These are phyloP conservation scores for Lenwebbia sp. DNA, from an alignment of 345 rosid genomes.

Conservation along the genomic window DNA sequence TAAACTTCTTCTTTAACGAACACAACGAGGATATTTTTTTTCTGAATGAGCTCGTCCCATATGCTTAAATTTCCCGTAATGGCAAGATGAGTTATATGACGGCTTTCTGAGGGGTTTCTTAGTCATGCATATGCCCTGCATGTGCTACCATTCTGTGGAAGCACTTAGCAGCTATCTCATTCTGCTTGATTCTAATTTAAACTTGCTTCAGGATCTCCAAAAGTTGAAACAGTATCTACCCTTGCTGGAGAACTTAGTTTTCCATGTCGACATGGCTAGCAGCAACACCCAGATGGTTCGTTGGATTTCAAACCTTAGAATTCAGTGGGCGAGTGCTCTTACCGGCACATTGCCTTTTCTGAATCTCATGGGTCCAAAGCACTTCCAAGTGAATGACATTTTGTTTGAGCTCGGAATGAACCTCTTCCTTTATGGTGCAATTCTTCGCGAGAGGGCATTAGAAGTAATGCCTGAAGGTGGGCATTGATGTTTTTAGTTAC, in stretches of 20 bases:
- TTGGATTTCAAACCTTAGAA: slow-evolving; percentile 42
- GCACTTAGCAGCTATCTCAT: neutral
- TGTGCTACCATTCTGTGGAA: neutral
- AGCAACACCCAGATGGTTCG: slow-evolving; percentile 14
- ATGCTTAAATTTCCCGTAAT: neutral
- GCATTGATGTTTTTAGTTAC: neutral
- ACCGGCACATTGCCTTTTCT: slow-evolving; percentile 31
- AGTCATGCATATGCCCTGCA: neutral
- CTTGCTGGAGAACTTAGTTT: slow-evolving; percentile 47
- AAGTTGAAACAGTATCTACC: slow-evolving; percentile 61
- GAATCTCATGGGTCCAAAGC: slow-evolving; percentile 44
- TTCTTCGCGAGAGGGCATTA: slow-evolving; percentile 59
- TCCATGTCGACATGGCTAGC: slow-evolving; percentile 25
- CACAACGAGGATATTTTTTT: neutral
- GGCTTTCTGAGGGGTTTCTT: neutral
- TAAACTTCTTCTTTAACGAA: neutral
- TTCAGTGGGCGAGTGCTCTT: slow-evolving; percentile 64
- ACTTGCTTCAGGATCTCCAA: slow-evolving; percentile 43
- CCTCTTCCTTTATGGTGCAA: slow-evolving; percentile 43
- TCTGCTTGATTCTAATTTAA: neutral
- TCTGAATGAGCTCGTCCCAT: neutral
- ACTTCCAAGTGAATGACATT: slow-evolving; percentile 44
- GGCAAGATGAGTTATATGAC: neutral
- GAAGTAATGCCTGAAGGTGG: slow-evolving; percentile 49
- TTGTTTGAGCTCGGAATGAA: slow-evolving; percentile 60